Percentiles rank a stretch among this genome's conserved stretches.
These are phyloP conservation scores for Asterochloris sp. DNA, from an alignment of 139 green algal species.

Conservation along the genomic window DNA sequence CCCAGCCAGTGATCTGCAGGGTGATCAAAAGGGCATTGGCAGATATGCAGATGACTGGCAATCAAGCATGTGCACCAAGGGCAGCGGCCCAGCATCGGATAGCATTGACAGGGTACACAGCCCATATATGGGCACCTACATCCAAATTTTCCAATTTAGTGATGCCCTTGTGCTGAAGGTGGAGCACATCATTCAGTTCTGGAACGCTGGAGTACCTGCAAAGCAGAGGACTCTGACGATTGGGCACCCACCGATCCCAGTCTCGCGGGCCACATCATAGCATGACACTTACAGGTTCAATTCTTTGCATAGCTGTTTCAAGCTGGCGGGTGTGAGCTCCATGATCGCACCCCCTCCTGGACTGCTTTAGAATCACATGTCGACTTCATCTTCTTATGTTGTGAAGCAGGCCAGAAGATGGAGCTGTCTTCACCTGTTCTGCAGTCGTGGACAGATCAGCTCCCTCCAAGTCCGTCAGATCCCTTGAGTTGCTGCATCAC, in stretches of 20 bases:
- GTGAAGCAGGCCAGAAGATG: too few relatives aligned
- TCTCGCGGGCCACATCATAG: background rate
- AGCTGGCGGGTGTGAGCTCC: slow-evolving; percentile 43
- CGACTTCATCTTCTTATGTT: too few relatives aligned
- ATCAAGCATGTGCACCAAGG: background rate
- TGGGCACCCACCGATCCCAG: background rate
- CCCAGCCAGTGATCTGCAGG: too few relatives aligned
- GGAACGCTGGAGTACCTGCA: slow-evolving; percentile 58
- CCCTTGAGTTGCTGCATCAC: too few relatives aligned
- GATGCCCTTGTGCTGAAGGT: slow-evolving; percentile 76
- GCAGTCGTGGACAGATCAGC: too few relatives aligned
- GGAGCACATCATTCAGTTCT: slow-evolving; percentile 73
- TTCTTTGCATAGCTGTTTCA: slow-evolving; percentile 58
- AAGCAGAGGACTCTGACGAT: background rate
- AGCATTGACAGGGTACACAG: background rate
- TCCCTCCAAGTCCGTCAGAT: too few relatives aligned
- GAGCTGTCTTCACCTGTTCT: too few relatives aligned
- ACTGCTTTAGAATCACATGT: background rate
- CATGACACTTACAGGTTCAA: slow-evolving; percentile 54
- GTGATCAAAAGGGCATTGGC: background rate
- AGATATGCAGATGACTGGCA: background rate
- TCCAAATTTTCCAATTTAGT: slow-evolving; percentile 60
- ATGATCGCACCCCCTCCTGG: background rate
- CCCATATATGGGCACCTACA: slow-evolving; percentile 24
- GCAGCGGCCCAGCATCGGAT: background rate